Evolutionary conservation across 73 alveolate genomes (phyloP).

Genomic region (Paramecium pentaurelia): DNA sequence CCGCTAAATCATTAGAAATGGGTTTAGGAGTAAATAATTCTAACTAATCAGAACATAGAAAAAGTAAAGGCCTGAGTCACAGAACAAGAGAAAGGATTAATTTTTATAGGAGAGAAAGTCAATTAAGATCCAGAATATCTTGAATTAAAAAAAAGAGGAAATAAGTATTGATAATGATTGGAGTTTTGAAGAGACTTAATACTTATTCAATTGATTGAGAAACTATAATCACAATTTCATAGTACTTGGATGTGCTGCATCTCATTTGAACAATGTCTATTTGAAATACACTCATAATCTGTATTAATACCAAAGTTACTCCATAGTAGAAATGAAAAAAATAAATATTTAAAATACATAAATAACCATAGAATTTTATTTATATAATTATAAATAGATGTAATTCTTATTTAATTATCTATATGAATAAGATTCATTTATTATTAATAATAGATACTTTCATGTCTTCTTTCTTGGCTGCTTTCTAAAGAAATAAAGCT

Average conservation of each 20-base stretch:
- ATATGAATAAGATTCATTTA: too few relatives aligned
- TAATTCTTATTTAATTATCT: too few relatives aligned
- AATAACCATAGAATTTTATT: too few relatives aligned
- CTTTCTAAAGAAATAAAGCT: too few relatives aligned
- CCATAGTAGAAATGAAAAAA: background rate
- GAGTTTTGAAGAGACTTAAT: constrained; percentile 50
- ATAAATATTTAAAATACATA: background rate
- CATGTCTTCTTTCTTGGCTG: too few relatives aligned
- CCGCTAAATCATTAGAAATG: constrained; percentile 25
- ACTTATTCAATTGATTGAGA: constrained; percentile 12
- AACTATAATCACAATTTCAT: constrained; percentile 24
- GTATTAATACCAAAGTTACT: background rate
- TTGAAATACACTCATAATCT: background rate
- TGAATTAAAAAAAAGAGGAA: constrained; percentile 26
- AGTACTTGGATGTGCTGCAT: background rate
- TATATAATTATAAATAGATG: too few relatives aligned
- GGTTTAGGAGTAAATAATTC: background rate
- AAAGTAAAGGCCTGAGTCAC: constrained; percentile 40
- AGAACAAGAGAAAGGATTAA: constrained; percentile 4
- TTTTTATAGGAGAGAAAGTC: constrained; percentile 49
- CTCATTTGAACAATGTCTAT: background rate
- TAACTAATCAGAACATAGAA: background rate
- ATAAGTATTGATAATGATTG: background rate
- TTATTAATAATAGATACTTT: too few relatives aligned
- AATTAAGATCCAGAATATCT: constrained; percentile 31